Evolutionary conservation across 2,329 filamentous ascomycete species (phyloP), one percentile per base, ranked within the genome.

Genomic region (Fusarium caatingaense): DNA sequence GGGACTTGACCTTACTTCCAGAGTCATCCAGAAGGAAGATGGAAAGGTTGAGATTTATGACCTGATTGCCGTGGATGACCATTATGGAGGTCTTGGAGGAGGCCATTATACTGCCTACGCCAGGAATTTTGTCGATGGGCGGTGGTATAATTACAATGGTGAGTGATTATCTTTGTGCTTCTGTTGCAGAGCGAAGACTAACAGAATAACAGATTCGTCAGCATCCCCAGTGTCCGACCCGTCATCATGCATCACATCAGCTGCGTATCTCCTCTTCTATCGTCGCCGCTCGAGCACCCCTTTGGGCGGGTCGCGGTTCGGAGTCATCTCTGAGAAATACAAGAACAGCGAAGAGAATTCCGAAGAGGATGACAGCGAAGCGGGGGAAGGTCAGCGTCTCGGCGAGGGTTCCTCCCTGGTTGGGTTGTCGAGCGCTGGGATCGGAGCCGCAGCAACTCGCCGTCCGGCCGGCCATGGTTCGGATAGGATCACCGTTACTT

Each of bases 71-170:
- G 94, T 99, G 3, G 96, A 99, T 80, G 95, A 97, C 77, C 96
- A 99, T 80, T 97, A 92, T 78, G 96, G 96, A 65, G 93, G 94
- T 30, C 87, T 99, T 40, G 94, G 94, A 64, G 96, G 96, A 44
- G 96, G 96, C 1, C 96, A 99, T 80, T 99, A 99, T 82, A 98
- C 94, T 21, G 96, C 96, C 28, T 94, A 91, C 79, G 94, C 94
- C 41, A 94, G 93, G 83, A 98, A 97, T 79, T 98, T 97, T 80
- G 85, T 92, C 65, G 93, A 97, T 76, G 88, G 88, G 60, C 86
- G 92, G 79, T 99, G 96, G 96, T 98, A 98, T 79, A 93, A 97
- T 73, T 98, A 97, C 80, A 98, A 99, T 79, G 95, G 94, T 96
- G 85, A 81, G 90, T 81, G 15, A 32, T 48, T 7, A 10, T 27